phyloP scores from a whole-genome alignment of 768 basidiomycete species.

The Trametes meyenii region DNA sequence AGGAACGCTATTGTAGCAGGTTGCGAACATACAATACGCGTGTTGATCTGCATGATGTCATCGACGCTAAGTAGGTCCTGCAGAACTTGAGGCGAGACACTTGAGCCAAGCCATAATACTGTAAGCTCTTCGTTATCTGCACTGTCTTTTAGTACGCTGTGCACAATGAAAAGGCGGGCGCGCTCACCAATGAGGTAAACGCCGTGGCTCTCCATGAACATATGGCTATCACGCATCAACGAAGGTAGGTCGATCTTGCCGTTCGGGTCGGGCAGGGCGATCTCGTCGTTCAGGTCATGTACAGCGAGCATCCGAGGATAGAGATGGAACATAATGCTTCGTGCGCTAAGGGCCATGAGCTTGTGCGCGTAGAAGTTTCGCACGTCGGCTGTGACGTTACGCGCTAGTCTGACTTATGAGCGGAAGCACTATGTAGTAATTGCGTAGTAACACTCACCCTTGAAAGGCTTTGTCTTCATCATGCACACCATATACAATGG shows the following conservation, averaged over 20 bases:
- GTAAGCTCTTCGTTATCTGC: constrained; percentile 86
- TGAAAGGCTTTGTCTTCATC: constrained; percentile 89
- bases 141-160: not conserved
- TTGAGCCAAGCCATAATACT: constrained; percentile 89
- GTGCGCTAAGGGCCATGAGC: constrained; percentile 69
- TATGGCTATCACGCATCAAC: constrained; percentile 80
- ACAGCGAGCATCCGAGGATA: constrained; percentile 90
- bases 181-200: constrained; percentile 87
- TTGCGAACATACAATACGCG: constrained; percentile 61
- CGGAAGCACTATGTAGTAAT: not conserved
- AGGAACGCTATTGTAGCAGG: not conserved
- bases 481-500: constrained; percentile 82
- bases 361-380: constrained; percentile 84
- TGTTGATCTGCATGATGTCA: constrained; percentile 69
- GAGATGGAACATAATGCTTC: constrained; percentile 72
- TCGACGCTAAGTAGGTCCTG: constrained; percentile 85
- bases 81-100: constrained; percentile 80
- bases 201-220: constrained; percentile 87
- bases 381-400: constrained; percentile 91
- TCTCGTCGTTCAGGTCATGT: constrained; percentile 76
- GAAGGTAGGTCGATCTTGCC: constrained; percentile 70
- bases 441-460: constrained; percentile 55
- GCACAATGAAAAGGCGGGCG: not conserved
- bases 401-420: constrained; percentile 49
- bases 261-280: constrained; percentile 67